Evolutionary conservation across 2,329 filamentous ascomycete genomes (phyloP), one percentile per base, ranked within the genome.

Genomic region (Colletotrichum tropicale): DNA sequence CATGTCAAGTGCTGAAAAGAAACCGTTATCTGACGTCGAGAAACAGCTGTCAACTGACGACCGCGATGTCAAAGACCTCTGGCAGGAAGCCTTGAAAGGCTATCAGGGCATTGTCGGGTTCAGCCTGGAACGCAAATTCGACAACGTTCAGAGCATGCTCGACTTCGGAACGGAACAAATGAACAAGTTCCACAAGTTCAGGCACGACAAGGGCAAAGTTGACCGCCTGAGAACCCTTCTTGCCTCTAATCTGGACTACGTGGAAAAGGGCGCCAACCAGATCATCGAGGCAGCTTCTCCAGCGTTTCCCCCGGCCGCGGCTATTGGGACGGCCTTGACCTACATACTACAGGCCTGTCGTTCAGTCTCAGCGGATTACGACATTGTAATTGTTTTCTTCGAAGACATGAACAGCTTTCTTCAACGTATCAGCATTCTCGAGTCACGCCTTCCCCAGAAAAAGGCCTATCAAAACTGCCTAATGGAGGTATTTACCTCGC

Each of bases 41-140:
- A 52, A 21, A 13, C 43, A 52, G 43, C 12, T 52, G n/a, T 52
- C 43, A 52, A 52, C 10, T 52, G 82, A 83, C 43, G 78, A 78
- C 6, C 79, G 81, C 13, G 81, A 84, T 77, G 79, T 83, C 0
- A 77, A 81, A 0, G 82, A 83, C 16, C 60, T 79, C 12, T 84
- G 83, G 83, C 82, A 82, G 2, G 80, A 83, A 15, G 83, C 83
- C 0, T 77, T 84, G 30, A 80, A 81, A 61, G 71, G 69, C 38
- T 84, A 84, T 73, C 79, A 82, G 43, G 81, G 83, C 34, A 81
- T 84, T n/a, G 80, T 83, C 3, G 83, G 83, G 0, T 82, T 84
- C 52, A 81, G 81, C 48, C 77, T 84, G 3, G 71, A 83, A 28
- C 78, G 73, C 43, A 81, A 83, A 30, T 83, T 81, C 34, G 77